Percentiles rank a stretch among this genome's conserved stretches.
Evolutionary conservation across 2,329 filamentous ascomycete genomes (phyloP).

Genomic region (Ophiostoma himal-ulmi): DNA sequence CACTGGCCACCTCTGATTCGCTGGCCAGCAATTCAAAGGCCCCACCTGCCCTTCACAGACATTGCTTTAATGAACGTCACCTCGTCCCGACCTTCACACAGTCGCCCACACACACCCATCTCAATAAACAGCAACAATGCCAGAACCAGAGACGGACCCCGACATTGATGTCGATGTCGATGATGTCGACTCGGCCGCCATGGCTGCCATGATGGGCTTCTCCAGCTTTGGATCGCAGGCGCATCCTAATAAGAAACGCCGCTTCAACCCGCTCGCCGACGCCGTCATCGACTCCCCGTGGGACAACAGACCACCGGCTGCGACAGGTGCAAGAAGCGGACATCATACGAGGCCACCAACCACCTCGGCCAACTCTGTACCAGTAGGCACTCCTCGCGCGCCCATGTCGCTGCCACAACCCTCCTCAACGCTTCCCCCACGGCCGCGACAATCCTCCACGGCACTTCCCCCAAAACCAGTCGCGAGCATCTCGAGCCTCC

Average conservation of each 20-base stretch:
- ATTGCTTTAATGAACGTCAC: background rate
- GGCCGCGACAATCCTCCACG: background rate
- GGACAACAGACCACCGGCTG: constrained; percentile 24
- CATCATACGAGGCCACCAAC: background rate
- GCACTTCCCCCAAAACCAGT: background rate
- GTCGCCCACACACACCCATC: background rate
- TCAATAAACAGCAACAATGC: background rate
- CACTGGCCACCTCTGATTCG: background rate
- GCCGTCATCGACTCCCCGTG: constrained; percentile 38
- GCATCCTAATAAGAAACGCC: constrained; percentile 57
- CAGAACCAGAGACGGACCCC: constrained; percentile 6
- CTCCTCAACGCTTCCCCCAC: background rate
- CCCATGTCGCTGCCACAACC: constrained; percentile 10
- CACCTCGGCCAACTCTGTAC: constrained; percentile 10
- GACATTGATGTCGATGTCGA: constrained; percentile 22
- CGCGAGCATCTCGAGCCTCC: background rate
- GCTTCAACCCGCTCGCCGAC: constrained; percentile 54
- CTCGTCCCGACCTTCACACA: background rate
- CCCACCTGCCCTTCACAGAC: background rate
- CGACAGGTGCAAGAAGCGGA: background rate
- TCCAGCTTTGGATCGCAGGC: constrained; percentile 58
- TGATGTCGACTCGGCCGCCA: constrained; percentile 44
- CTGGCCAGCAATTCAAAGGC: background rate
- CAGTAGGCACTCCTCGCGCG: background rate
- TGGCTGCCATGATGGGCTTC: constrained; percentile 68